Conservation (phyloP, 2,329 filamentous ascomycete species). For the Pseudopyricularia javanii region DNA sequence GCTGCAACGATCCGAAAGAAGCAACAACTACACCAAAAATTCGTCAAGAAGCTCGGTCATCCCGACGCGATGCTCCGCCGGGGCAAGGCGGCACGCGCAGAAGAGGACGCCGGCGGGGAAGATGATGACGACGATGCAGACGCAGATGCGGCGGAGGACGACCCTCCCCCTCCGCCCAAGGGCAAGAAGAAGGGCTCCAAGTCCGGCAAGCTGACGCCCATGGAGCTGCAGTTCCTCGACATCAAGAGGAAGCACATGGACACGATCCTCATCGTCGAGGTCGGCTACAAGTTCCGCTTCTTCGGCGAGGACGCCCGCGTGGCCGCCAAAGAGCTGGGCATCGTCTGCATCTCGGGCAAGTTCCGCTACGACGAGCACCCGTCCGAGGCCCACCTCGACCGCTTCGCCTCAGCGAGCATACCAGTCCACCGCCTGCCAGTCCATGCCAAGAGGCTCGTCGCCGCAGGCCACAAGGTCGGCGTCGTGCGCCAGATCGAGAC, state of each 20-base stretch:
- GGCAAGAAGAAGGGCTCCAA: slow-evolving; percentile 58
- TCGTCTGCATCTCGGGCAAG: slow-evolving; percentile 94
- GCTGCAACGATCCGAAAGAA: slow-evolving; percentile 42
- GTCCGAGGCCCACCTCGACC: slow-evolving; percentile 82
- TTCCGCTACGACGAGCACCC: slow-evolving; percentile 87
- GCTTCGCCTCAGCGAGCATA: slow-evolving; percentile 92
- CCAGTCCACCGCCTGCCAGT: slow-evolving; percentile 85
- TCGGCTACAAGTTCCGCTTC: slow-evolving; percentile 96
- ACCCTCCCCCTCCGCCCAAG: slow-evolving; percentile 32
- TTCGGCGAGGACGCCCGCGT: slow-evolving; percentile 88
- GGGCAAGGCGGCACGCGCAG: slow-evolving; percentile 34
- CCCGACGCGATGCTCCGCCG: slow-evolving; percentile 55
- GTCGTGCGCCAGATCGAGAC: slow-evolving; percentile 93
- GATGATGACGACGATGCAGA: slow-evolving; percentile 25
- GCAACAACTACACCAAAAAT: slow-evolving; percentile 66
- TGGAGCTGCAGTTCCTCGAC: slow-evolving; percentile 86
- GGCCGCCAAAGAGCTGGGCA: slow-evolving; percentile 81
- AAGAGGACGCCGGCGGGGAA: slow-evolving; percentile 25
- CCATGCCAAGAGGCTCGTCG: slow-evolving; percentile 84
- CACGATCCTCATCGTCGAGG: slow-evolving; percentile 81
- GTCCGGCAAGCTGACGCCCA: slow-evolving; percentile 73
- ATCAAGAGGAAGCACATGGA: slow-evolving; percentile 85
- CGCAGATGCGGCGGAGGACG: slow-evolving; percentile 29
- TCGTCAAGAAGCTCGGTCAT: slow-evolving; percentile 80
- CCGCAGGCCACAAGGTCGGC: slow-evolving; percentile 89